These are phyloP conservation scores for Boletus insuetus DNA, from an alignment of 768 basidiomycete species.

Conservation along the genomic window DNA sequence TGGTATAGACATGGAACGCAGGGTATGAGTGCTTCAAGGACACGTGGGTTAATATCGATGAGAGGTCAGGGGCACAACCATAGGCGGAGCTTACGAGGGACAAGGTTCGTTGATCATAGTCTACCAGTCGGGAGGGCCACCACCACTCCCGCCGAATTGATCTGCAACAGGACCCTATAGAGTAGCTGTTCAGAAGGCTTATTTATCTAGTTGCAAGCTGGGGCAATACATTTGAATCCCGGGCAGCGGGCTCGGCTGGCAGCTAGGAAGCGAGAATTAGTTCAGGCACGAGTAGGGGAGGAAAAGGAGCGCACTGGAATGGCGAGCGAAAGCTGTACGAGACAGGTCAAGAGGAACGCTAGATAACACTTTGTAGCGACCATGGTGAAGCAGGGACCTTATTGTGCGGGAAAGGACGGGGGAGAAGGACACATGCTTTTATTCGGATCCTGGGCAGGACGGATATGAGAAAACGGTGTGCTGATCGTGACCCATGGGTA, in stretches of 20 bases:
- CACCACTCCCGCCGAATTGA: constrained; percentile 18
- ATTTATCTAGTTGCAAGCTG: neutral
- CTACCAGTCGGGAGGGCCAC: constrained; percentile 29
- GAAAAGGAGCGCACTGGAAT: constrained; percentile 15
- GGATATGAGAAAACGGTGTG: constrained; percentile 24
- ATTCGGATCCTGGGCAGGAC: constrained; percentile 9
- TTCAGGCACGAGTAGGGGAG: neutral
- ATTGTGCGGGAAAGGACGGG: neutral
- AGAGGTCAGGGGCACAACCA: neutral
- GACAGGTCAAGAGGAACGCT: constrained; percentile 19
- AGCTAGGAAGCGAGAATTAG: constrained; percentile 12
- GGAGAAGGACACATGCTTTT: constrained; percentile 19
- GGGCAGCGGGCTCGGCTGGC: constrained; percentile 5
- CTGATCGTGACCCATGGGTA: constrained; percentile 19
- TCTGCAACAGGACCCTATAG: constrained; percentile 19
- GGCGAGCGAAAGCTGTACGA: constrained; percentile 23
- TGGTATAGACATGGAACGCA: neutral
- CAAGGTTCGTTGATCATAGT: neutral
- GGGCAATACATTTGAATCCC: constrained; percentile 11
- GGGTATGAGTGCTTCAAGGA: constrained; percentile 1
- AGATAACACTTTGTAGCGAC: constrained; percentile 17
- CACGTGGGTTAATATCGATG: constrained; percentile 2
- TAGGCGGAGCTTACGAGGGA: constrained; percentile 11
- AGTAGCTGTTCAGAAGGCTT: neutral
- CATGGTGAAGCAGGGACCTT: constrained; percentile 16